Base-by-base conservation (phyloP, 495 filamentous ascomycete genomes). In the Penicillium crystallinum region DNA sequence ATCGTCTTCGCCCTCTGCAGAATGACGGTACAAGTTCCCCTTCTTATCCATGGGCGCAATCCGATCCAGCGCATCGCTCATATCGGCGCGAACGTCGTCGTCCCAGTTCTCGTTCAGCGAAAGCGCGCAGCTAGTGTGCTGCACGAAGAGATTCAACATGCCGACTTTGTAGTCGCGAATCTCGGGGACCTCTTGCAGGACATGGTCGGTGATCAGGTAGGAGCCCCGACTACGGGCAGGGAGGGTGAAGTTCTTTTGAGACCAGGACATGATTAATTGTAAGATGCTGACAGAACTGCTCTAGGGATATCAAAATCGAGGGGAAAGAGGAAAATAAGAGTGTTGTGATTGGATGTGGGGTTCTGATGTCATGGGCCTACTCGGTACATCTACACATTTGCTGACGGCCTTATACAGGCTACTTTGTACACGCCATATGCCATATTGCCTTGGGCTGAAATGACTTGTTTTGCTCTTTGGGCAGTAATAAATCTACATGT, bases 71-170 rank as follows among this genome's bases (percentile, higher is more conserved):
- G 91, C 87, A 75, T 97, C 92, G 57, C 81, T 88, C 95, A 98
- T 97, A 62, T 96, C 91, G 1, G 75, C 79, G 27, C 89, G 72
- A 11, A 91, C 87, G 67, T 89, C 88, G 15, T 75, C 71, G 59
- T 95, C 90, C 84, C 87, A 98, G 71, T 97, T 97, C 81, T 98
- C 93, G 68, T 98, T 96, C 55, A 96, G 68, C 48, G 80, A 86
- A 46, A 96, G 75, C 35, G 86, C 91, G 71, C 88, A 91, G 65
- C 81, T 87, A 21, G 91, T 96, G 72, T 96, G 91, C 71, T 96
- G 89, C 38, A 95, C 74, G 70, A 96, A 96, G 39, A 96, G 77
- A 61, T 95, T 83, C 53, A 97, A 74, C 52, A 97, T 73, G 29
- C 93, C 93, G 54, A 91, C 77, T 66, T 90, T 90, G 80, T 95